Base-by-base conservation (phyloP, 345 rosid genomes). In the Tarenaya hassleriana region DNA sequence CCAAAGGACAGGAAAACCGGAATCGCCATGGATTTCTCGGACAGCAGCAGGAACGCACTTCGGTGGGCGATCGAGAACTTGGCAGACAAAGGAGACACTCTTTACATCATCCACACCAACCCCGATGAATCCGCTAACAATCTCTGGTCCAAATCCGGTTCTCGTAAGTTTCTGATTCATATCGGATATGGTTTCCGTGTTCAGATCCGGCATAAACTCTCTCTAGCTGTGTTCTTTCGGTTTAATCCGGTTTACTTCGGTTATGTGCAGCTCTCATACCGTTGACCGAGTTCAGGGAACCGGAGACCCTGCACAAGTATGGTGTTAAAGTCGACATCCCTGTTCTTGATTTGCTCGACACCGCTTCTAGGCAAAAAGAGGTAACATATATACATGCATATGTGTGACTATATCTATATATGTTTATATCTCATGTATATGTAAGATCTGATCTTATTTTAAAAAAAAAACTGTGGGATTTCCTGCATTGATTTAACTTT, bases 11-110 rank as follows among this genome's bases (percentile, higher is more conserved):
- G 82, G 66, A 83, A 41, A 20, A 69, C 83, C 5, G 97, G 97
- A 0, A 76, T 88, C 63, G 97, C 95, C 8, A 65, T 92, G 97
- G 98, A 92, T 55, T 92, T 85, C 82, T 92, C 99, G 0, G 62
- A 40, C 33, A 83, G 94, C 81, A 92, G 98, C 91, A 92, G 83
- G 73, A 65, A 66, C 53, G 99, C 99, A 60, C 75, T 92, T 5
- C 51, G 69, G 55, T 92, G 99, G 99, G 89, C 97, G 3, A 50
- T 88, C 3, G 65, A 85, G 7, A 92, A 88, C 72, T 77, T 92
- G 56, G 86, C 80, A 0, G 80, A 88, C 39, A 77, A 68, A 59
- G 86, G 82, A 14, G 99, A 92, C 52, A 75, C 80, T 10, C 64
- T 92, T 40, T 75, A 50, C 53, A 52, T 92, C 69, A 69, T 92